Base-by-base conservation (phyloP, 495 filamentous ascomycete species). In the Xylaria acuta region DNA sequence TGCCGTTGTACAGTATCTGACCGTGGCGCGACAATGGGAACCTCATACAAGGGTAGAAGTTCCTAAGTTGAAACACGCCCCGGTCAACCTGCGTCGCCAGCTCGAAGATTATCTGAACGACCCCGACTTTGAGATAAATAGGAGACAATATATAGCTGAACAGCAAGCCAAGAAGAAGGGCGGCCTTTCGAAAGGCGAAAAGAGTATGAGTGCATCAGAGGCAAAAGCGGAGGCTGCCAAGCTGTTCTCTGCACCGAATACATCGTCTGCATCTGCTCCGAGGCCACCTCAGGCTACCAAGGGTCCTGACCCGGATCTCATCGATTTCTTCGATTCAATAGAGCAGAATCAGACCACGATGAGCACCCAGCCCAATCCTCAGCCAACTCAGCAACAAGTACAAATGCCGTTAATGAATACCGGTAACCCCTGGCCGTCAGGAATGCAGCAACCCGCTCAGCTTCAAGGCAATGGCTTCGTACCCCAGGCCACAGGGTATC, bases 251-350 rank as follows among this genome's bases (percentile, higher is more conserved):
- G 74, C 59, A 68, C 58, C 79, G 11, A 79, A 79, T 43, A 74
- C 74, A 34, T 73, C 78, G 27, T 73, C 72, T 34, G 43, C 34
- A 36, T 62, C 63, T 30, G 72, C 78, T 53, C 63, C 74, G 22
- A 74, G 67, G 43, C 64, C 74, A 25, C 56, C 78, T 22, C 76
- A 80, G 59, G 70, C 82, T 1, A 82, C 86, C 30, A 91, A 90
- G 69, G 88, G 90, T 4, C 91, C 92, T 0, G 90, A 90, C 69
- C 86, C 91, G 60, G 93, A 98, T 82, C 84, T 99, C 65, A 99
- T 99, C 75, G 96, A 99, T 79, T 97, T 99, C 80, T 99, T 99
- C 78, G 96, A 96, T 72, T 95, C 95, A 2, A 98, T 99, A 77
- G 94, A 98, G 76, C 91, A 93, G 75, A 95, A 95, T 72, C 94